Evolutionary conservation across 139 green algal species (phyloP), one percentile per base, ranked within the genome.

Genomic region (Limnomonas spitsbergensis): DNA sequence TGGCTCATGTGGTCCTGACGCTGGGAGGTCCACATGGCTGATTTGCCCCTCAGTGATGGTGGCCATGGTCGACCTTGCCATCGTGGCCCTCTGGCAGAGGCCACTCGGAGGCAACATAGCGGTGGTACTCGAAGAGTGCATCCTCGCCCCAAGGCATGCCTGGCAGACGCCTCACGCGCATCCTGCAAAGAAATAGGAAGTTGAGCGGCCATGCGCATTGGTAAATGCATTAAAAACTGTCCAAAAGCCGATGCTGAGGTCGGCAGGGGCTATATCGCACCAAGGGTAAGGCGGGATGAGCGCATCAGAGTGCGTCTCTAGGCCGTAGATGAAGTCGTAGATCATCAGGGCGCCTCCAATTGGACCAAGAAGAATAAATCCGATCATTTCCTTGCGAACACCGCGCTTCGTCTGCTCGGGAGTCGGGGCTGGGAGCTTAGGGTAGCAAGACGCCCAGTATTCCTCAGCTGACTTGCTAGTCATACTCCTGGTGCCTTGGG

Each of bases 321-420:
- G 69, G 35, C 80, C 80, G 24, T 71, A 26, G 32, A 81, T 14
- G 53, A 79, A 85, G 75, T 85, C 80, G 35, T 85, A 85, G 9
- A 85, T 2, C 80, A 85, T 85, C 47, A 85, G 78, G 7, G 4
- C 80, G 24, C 9, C 69, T 69, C 80, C 80, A 38, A 85, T 37
- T 20, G 80, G 80, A 32, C 80, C 71, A 34, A 85, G 69, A 38
- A 85, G 75, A 37, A 79, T 39, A 53, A 85, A 85, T 40, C 80
- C 80, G 2, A 85, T 26, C 38, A 81, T 71, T 75, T 85, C 80
- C 69, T 85, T 85, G 69, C 42, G 77, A 2, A 85, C 38, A 37
- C 29, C 24, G 27, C 29, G 27, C 26, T 7, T 24, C 9, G 61
- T 72, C 61, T 72, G 61, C 29, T 34, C 61, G 29, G 26, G 27